Evolutionary conservation across 148 eudicot genomes (phyloP).

Genomic region (Polygonum aviculare): DNA sequence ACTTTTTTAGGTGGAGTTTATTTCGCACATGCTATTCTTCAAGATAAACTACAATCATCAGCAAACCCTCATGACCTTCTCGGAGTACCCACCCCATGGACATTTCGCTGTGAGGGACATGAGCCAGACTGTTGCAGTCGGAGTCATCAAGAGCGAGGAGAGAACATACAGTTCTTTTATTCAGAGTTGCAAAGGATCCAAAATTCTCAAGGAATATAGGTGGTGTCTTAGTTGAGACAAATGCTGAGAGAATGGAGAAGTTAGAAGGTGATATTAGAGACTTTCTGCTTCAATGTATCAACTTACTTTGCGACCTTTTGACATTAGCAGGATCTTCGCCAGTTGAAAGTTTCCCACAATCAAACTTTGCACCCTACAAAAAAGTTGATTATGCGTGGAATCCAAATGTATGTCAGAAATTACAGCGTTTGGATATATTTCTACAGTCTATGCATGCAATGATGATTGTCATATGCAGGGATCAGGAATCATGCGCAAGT

Average conservation of each 20-base stretch:
- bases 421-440: conserved; percentile 4
- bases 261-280: conserved; percentile 35
- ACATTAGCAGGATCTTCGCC: conserved; percentile 74
- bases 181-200: conserved; percentile 58
- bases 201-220: conserved; percentile 53
- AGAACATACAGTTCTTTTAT: conserved; percentile 2
- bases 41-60: too few species aligned
- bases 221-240: conserved; percentile 76
- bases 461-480: conserved; percentile 49
- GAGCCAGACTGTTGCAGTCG: too few species aligned
- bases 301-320: neutral
- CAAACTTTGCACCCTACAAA: conserved; percentile 71
- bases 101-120: too few species aligned
- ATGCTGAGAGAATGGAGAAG: conserved; percentile 22
- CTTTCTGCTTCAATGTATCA: neutral
- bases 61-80: too few species aligned
- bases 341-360: conserved; percentile 81
- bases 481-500: conserved; percentile 70
- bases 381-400: conserved; percentile 69
- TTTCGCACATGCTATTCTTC: too few species aligned
- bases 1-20: too few species aligned
- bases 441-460: neutral
- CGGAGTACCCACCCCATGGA: too few species aligned
- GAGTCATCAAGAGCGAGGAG: too few species aligned
- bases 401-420: conserved; percentile 59